Conservation (phyloP, 164 flowering plant species). For the Tetracentron sinense region DNA sequence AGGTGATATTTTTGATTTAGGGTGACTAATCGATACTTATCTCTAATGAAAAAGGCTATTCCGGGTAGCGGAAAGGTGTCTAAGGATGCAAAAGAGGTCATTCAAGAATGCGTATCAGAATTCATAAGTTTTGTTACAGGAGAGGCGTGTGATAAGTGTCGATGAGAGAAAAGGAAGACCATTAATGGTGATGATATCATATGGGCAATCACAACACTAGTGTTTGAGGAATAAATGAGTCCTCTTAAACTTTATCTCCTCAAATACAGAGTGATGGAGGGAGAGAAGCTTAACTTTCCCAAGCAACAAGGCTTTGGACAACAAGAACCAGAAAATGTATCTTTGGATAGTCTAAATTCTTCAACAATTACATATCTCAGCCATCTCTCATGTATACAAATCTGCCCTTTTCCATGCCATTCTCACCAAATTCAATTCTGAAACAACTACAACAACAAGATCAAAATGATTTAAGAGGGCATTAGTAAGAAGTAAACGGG, state of each 20-base stretch:
- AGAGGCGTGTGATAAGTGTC: conserved; percentile 53
- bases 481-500: conserved; percentile 32
- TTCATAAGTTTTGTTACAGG: conserved; percentile 60
- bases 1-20: no score
- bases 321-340: conserved; percentile 15
- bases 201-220: conserved; percentile 55
- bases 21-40: no score
- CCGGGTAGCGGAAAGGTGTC: conserved; percentile 55
- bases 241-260: conserved; percentile 40
- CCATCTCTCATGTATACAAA: conserved; percentile 22
- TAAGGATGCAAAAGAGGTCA: conserved; percentile 55
- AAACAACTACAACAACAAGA: conserved; percentile 29
- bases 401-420: conserved; percentile 35
- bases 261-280: conserved; percentile 48
- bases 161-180: conserved; percentile 43
- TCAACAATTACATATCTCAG: conserved; percentile 22
- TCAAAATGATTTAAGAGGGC: conserved; percentile 33
- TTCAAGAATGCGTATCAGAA: conserved; percentile 63
- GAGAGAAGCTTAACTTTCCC: conserved; percentile 44
- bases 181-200: conserved; percentile 40
- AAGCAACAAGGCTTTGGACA: conserved; percentile 27
- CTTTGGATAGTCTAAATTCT: conserved; percentile 20
- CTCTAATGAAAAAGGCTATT: conserved; percentile 53
- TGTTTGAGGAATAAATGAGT: conserved; percentile 48
- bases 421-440: conserved; percentile 36